Base-by-base conservation (phyloP, 805 yeast species). In the Nakazawaea peltata region DNA sequence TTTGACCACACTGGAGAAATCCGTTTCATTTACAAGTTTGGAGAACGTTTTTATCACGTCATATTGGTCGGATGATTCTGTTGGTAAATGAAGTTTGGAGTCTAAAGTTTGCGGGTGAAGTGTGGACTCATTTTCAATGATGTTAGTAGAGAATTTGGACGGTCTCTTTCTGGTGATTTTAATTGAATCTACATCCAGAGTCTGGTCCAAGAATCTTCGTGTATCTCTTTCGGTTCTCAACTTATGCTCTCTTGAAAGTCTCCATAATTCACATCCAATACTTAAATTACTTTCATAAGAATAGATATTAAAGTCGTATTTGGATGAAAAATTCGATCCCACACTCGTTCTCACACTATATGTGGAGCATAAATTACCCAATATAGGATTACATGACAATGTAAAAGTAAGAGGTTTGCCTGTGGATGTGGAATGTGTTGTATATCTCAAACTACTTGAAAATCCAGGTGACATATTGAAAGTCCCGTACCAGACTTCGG, bases 371-470 rank as follows among this genome's bases (percentile, higher is more conserved):
- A 92, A 58, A 44, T 87, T 88, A 2, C 98, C 98, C 51, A 90
- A 63, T 12, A 92, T 63, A 1, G 98, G 98, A 53, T 92, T 92
- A 39, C 81, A 68, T 0, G 95, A 79, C 26, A 90, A 50, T 0
- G 97, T 82, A 69, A 92, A 71, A 0, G 95, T 83, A 43, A 88
- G 59, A 0, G 98, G 98, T 43, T 85, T 81, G 3, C 94, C 94
- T 0, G 95, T 82, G 28, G 83, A 74, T 0, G 92, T 77, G 0
- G 95, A 77, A 42, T 84, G 79, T 0, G 96, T 84, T 1, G 90
- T 71, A 53, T 92, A 90, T 30, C 97, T 61, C 32, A 86, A 54
- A 0, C 94, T 90, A 2, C 94, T 74, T 0, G 95, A 84, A 14
- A 88, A 53, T 0, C 97, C 97, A 0, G 97, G 97, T 40, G 90